Evolutionary conservation across 495 filamentous ascomycete species (phyloP).

Genomic region (Platismatia glauca): DNA sequence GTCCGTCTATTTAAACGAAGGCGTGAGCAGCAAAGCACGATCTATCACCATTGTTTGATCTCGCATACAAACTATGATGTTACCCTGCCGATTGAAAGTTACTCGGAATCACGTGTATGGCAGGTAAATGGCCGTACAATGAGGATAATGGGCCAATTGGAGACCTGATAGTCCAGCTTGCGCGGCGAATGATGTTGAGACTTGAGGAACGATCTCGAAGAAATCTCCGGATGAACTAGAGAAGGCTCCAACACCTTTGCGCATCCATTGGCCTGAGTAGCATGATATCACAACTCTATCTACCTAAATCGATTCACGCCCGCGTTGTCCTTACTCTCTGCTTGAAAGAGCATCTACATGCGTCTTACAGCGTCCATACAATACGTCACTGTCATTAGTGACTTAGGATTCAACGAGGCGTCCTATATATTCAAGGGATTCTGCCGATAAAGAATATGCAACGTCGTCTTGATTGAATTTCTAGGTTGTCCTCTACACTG

Average conservation of each 20-base stretch:
- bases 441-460: background rate
- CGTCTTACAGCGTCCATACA: background rate
- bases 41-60: background rate
- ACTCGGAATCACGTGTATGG: background rate
- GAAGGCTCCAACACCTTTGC: background rate
- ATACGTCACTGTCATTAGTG: background rate
- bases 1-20: background rate
- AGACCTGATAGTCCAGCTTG: background rate
- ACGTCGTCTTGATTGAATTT: background rate
- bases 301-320: too few species aligned
- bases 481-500: background rate
- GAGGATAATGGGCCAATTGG: background rate
- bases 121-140: too few species aligned
- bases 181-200: background rate
- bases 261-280: background rate
- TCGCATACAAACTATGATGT: slow-evolving; percentile 1
- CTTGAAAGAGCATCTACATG: background rate
- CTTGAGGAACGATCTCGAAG: background rate
- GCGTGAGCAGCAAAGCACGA: background rate
- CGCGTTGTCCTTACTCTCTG: background rate
- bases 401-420: background rate
- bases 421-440: background rate
- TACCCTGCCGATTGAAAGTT: background rate
- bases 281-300: too few species aligned
- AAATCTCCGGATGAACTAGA: background rate